Evolutionary conservation across 1,284 basidiomycete species (phyloP), one percentile per base, ranked within the genome.

Genomic region (Apiotrichum sp.): DNA sequence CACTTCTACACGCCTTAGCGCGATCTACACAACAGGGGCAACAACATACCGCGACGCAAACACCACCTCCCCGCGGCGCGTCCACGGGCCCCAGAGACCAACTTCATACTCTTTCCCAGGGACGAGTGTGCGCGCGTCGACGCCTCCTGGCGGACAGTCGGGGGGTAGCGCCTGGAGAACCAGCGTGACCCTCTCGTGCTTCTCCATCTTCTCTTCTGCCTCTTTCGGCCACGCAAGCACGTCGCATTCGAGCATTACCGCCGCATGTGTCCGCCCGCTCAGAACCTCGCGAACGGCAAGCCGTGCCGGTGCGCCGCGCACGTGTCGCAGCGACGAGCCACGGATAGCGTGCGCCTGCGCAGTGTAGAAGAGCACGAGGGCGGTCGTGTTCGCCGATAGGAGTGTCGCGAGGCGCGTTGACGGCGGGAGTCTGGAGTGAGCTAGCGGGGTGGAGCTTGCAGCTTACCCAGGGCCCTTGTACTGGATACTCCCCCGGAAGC

Each of bases 311-410:
- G 63, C 49, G 3, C 55, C 35, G 10, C 52, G 51, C 13, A 65
- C 16, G 42, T 61, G 58, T 33, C 29, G 55, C 46, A 8, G 58
- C 38, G 32, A 50, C 47, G 14, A 3, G 4, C 29, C 44, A 40
- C 5, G 60, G 22, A 69, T 55, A 3, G 61, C 63, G 33, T 67
- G 63, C 38, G 69, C 66, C 13, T 68, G 56, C 3, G 71, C 66
- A 2, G 65, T 71, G 60, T 74, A 71, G 62, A 73, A 74, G 1
- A 74, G 64, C 11, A 67, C 59, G 2, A 70, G 50, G 9, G 71
- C 68, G 0, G 70, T 62, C 29, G 47, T 57, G 41, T 58, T 43
- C 7, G 59, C 38, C 7, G 64, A 53, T 11, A 64, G 55, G 3
- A 68, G 50, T 6, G 50, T n/a, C 3, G 55, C 50, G n/a, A 65